Evolutionary conservation across 2,329 filamentous ascomycete species (phyloP), one percentile per base, ranked within the genome.

Genomic region (Xylaria sp.): DNA sequence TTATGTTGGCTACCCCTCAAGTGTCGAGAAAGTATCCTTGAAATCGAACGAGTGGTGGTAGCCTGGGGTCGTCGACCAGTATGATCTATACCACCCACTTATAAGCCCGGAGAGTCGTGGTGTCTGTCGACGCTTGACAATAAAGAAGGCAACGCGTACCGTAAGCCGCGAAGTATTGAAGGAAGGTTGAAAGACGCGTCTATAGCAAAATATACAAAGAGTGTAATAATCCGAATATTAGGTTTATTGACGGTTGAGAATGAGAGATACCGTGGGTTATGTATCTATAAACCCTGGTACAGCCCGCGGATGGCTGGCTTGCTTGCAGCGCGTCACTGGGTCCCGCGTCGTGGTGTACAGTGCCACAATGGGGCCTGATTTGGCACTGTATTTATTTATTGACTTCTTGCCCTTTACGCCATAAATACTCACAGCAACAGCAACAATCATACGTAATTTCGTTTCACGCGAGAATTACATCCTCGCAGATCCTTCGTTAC

Each of bases 291-390:
- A 62, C 47, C 61, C 42, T 32, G 27, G 63, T 51, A 64, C 39
- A 42, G 34, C 7, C 32, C 24, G 24, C 24, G 24, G 51, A 56
- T 60, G 65, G 62, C 69, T 68, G 69, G 66, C 66, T 64, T 61
- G 66, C 66, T 64, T 61, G 60, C 61, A 68, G 67, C 66, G 67
- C 66, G 69, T 69, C 62, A 53, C 54, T 24, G 30, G 59, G 60
- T 69, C 69, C 69, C 69, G 69, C 69, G 69, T 67, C 63, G 47
- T 67, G 53, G 54, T 59, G 63, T 50, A 71, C 69, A 69, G 69
- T 71, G 67, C 27, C 32, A 7, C 11, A 14, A 4, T n/a, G 6
- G 1, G 11, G 2, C 54, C 8, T 34, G 6, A 24, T 3, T 32
- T 53, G 4, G 21, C 68, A 70, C 68, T 30, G 68, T 70, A 63